phyloP scores from a whole-genome alignment of 2,329 filamentous ascomycete species.

The Penicillium hordei region DNA sequence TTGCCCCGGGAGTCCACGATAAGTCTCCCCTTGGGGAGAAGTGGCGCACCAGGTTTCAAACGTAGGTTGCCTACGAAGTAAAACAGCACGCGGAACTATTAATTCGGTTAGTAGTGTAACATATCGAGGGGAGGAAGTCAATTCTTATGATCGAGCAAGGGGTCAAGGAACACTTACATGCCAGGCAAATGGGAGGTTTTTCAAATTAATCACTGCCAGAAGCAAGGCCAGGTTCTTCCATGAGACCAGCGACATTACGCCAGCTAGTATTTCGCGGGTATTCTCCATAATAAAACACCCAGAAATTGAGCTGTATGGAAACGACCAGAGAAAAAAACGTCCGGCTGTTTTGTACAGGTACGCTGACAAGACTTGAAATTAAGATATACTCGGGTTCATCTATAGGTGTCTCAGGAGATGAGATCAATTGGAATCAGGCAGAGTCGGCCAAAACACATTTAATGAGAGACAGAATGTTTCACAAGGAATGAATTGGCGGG shows the following conservation, averaged over 20 bases:
- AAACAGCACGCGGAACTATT: constrained; percentile 59
- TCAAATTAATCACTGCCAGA: constrained; percentile 39
- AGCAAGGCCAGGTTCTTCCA: constrained; percentile 41
- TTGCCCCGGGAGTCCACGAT: constrained; percentile 35
- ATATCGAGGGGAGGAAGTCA: background rate
- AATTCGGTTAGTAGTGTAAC: constrained; percentile 13
- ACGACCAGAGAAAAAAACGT: background rate
- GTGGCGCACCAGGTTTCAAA: constrained; percentile 50
- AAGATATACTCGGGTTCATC: background rate
- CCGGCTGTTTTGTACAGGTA: background rate
- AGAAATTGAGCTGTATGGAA: background rate
- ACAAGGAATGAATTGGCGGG: background rate
- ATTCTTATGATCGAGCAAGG: background rate
- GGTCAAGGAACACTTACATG: constrained; percentile 35
- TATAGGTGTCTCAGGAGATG: background rate
- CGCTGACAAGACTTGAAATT: background rate
- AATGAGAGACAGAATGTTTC: background rate
- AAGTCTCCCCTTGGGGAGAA: constrained; percentile 41
- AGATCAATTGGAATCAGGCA: background rate
- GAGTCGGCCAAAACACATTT: background rate
- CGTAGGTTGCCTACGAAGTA: constrained; percentile 57
- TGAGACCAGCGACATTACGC: constrained; percentile 26
- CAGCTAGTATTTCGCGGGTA: constrained; percentile 24
- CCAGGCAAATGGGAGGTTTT: constrained; percentile 42
- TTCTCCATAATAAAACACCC: constrained; percentile 13